These are phyloP conservation scores for Sporothrix brasiliensis DNA, from an alignment of 2,329 filamentous ascomycete species.

Conservation along the genomic window DNA sequence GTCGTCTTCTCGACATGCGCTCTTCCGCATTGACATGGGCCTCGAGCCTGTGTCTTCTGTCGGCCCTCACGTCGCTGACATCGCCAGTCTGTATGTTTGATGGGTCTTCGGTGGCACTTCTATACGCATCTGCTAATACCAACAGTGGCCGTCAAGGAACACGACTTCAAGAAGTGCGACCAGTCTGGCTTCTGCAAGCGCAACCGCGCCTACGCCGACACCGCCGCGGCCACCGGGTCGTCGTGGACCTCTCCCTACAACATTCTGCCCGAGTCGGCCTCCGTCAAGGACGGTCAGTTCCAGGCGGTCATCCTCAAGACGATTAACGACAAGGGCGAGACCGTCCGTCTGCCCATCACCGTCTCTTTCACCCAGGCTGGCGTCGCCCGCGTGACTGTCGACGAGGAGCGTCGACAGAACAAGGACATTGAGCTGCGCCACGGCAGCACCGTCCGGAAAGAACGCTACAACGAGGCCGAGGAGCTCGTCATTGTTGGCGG, in stretches of 20 bases:
- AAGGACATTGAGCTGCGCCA: constrained; percentile 87
- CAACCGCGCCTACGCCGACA: constrained; percentile 86
- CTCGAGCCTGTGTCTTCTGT: constrained; percentile 62
- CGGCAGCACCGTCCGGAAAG: constrained; percentile 80
- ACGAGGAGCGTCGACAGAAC: constrained; percentile 88
- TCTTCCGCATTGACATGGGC: constrained; percentile 61
- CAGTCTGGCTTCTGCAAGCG: constrained; percentile 98
- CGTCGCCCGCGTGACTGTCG: constrained; percentile 80
- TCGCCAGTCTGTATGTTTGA: constrained; percentile 57
- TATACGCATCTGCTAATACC: not conserved
- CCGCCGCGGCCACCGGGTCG: constrained; percentile 64
- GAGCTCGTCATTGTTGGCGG: constrained; percentile 86
- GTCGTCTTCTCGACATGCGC: constrained; percentile 49
- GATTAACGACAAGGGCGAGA: constrained; percentile 65
- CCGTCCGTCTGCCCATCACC: constrained; percentile 77
- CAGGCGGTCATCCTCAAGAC: constrained; percentile 82
- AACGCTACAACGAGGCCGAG: constrained; percentile 90
- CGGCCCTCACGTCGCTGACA: constrained; percentile 55
- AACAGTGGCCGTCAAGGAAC: constrained; percentile 82
- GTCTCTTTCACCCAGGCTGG: constrained; percentile 90
- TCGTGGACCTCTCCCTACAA: constrained; percentile 81
- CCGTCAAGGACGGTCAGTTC: constrained; percentile 78
- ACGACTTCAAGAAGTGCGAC: constrained; percentile 95
- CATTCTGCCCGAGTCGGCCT: constrained; percentile 70
- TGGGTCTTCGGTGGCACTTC: too few species aligned